Evolutionary conservation across 352 stramenopile species (phyloP).

Genomic region (Phytophthora meadii): DNA sequence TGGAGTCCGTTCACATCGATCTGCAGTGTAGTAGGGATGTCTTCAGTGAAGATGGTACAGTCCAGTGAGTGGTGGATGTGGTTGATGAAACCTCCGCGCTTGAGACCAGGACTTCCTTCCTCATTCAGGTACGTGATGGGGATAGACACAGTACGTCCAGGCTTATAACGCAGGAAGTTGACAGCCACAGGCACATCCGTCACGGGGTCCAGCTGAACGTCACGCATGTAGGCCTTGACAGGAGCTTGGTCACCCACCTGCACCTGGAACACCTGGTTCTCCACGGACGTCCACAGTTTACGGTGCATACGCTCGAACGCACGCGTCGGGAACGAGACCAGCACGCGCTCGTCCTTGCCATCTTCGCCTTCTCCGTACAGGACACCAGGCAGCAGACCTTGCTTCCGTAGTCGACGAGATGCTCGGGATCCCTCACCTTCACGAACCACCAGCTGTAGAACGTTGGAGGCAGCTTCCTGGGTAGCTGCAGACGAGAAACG

Average conservation of each 20-base stretch:
- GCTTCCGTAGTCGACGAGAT: slow-evolving; percentile 81
- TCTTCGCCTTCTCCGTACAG: slow-evolving; percentile 85
- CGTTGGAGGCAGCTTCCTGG: slow-evolving; percentile 24
- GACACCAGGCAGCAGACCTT: slow-evolving; percentile 81
- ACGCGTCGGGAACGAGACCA: slow-evolving; percentile 77
- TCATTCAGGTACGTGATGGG: slow-evolving; percentile 94
- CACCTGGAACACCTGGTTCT: slow-evolving; percentile 90
- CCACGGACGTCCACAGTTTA: slow-evolving; percentile 87
- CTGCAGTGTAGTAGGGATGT: slow-evolving; percentile 79
- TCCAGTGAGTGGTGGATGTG: slow-evolving; percentile 88
- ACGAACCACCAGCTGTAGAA: slow-evolving; percentile 72
- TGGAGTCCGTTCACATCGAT: slow-evolving; percentile 89
- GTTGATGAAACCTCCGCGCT: slow-evolving; percentile 95
- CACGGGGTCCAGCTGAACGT: slow-evolving; percentile 87
- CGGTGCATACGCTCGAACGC: slow-evolving; percentile 85
- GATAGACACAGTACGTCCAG: slow-evolving; percentile 90
- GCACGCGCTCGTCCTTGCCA: slow-evolving; percentile 71
- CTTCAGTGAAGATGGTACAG: slow-evolving; percentile 78
- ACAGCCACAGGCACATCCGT: slow-evolving; percentile 81
- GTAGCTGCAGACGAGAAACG: slow-evolving; percentile 61
- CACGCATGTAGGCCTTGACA: slow-evolving; percentile 88
- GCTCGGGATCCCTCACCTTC: slow-evolving; percentile 76
- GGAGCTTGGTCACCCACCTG: slow-evolving; percentile 65
- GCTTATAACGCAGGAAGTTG: slow-evolving; percentile 95
- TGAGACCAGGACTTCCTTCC: slow-evolving; percentile 94